Percentiles rank a stretch among this genome's conserved stretches.
These are phyloP conservation scores for Aciculoconidium aculeatum DNA, from an alignment of 805 yeast genomes.

Conservation along the genomic window DNA sequence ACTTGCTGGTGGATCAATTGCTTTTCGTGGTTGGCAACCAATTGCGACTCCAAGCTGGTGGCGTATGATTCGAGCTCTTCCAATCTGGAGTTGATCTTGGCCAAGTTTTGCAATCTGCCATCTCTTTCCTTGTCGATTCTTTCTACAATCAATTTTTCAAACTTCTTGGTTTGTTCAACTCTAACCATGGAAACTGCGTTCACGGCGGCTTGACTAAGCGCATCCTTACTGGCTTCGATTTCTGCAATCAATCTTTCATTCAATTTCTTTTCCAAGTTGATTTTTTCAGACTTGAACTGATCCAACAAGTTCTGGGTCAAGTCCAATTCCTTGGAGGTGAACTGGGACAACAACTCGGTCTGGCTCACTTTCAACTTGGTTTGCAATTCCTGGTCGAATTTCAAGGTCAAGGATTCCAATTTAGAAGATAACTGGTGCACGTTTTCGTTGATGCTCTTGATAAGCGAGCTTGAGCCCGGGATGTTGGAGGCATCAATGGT, in stretches of 20 bases:
- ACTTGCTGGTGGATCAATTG: constrained; percentile 26
- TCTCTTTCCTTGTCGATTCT: constrained; percentile 56
- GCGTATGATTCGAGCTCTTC: constrained; percentile 52
- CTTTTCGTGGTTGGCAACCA: constrained; percentile 29
- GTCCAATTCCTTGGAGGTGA: constrained; percentile 46
- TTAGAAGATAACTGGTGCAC: constrained; percentile 26
- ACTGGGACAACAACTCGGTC: constrained; percentile 33
- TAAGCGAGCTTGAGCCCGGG: constrained; percentile 22
- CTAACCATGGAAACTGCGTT: constrained; percentile 66
- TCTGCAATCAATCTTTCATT: constrained; percentile 54
- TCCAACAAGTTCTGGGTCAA: constrained; percentile 53
- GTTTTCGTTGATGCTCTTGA: constrained; percentile 27
- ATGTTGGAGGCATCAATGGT: constrained; percentile 27
- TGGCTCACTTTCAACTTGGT: constrained; percentile 30
- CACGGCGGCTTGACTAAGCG: constrained; percentile 63
- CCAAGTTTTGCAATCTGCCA: constrained; percentile 68
- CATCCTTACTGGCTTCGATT: constrained; percentile 59
- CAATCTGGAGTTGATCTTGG: constrained; percentile 50
- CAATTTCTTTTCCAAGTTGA: constrained; percentile 54
- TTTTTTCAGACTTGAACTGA: constrained; percentile 59
- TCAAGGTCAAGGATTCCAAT: constrained; percentile 25
- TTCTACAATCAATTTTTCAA: constrained; percentile 51
- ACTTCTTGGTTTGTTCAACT: constrained; percentile 61
- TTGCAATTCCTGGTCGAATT: constrained; percentile 33
- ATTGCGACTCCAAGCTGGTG: constrained; percentile 34